These are phyloP conservation scores for Graphium sp. DNA, from an alignment of 2,329 filamentous ascomycete species.

Conservation along the genomic window DNA sequence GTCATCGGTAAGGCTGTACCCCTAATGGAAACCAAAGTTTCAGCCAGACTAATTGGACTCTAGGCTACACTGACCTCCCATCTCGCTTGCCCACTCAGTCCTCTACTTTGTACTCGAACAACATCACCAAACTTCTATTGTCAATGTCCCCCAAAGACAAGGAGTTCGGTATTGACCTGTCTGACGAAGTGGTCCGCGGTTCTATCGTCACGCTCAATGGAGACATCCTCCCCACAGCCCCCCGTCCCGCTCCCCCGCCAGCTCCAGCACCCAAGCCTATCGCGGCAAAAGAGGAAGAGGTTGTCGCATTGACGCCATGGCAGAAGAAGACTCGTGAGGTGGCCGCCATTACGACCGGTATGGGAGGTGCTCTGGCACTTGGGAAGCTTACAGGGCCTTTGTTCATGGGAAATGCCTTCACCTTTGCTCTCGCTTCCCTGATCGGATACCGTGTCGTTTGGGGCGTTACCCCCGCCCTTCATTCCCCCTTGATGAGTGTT, in stretches of 20 bases:
- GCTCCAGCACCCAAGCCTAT: constrained; percentile 23
- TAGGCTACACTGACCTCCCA: constrained; percentile 72
- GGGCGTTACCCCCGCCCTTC: constrained; percentile 69
- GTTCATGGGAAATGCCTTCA: constrained; percentile 81
- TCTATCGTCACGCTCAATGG: constrained; percentile 71
- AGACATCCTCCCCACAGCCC: constrained; percentile 57
- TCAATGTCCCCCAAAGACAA: constrained; percentile 68
- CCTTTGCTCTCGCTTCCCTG: constrained; percentile 66
- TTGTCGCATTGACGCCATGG: constrained; percentile 61
- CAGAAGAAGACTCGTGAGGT: constrained; percentile 67
- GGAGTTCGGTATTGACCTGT: constrained; percentile 62
- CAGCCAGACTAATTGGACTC: not conserved
- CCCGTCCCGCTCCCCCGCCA: constrained; percentile 44
- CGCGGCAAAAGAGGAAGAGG: constrained; percentile 32
- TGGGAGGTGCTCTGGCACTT: constrained; percentile 58
- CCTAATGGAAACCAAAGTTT: not conserved
- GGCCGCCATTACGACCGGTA: constrained; percentile 55
- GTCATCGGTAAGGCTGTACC: constrained; percentile 48
- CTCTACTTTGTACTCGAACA: constrained; percentile 83
- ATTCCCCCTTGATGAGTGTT: constrained; percentile 82
- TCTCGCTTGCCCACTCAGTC: constrained; percentile 78
- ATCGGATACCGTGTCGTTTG: constrained; percentile 82
- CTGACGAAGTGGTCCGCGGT: constrained; percentile 73
- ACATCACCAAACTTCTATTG: constrained; percentile 75
- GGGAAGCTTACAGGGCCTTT: constrained; percentile 68